Evolutionary conservation across 1,284 basidiomycete species (phyloP).

Genomic region (Malassezia globosa): DNA sequence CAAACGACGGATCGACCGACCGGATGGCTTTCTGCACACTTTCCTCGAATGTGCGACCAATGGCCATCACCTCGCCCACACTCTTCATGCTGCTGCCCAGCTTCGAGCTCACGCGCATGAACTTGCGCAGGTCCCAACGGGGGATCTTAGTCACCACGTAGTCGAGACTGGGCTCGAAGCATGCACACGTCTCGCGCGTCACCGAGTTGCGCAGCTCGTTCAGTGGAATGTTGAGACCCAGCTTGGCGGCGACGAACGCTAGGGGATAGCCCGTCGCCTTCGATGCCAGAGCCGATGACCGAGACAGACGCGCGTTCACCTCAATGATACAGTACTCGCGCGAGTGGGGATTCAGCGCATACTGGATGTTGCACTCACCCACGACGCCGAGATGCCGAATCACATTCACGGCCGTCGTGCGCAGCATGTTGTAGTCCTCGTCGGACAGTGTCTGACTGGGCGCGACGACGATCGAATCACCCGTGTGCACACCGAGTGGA

Average conservation of each 20-base stretch:
- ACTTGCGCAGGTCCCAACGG: constrained; percentile 97
- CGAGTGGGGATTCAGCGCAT: constrained; percentile 86
- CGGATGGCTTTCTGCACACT: constrained; percentile 95
- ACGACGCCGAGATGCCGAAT: constrained; percentile 93
- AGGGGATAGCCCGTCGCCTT: constrained; percentile 98
- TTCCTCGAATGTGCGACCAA: constrained; percentile 94
- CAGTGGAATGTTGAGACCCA: constrained; percentile 87
- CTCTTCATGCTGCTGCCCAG: constrained; percentile 63
- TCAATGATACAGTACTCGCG: constrained; percentile 98
- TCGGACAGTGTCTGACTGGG: constrained; percentile 77
- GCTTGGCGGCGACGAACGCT: constrained; percentile 95
- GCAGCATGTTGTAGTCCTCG: constrained; percentile 97
- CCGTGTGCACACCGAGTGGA: constrained; percentile 93
- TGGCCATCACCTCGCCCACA: constrained; percentile 98
- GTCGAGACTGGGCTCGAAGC: constrained; percentile 95
- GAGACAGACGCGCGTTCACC: constrained; percentile 96
- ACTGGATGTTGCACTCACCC: constrained; percentile 98
- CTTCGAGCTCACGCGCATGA: constrained; percentile 52
- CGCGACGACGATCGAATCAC: constrained; percentile 96
- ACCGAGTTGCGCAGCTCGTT: constrained; percentile 97
- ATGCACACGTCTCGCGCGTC: constrained; percentile 87
- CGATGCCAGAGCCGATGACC: constrained; percentile 91
- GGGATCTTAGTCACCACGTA: constrained; percentile 98
- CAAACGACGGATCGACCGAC: constrained; percentile 85
- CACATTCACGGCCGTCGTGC: constrained; percentile 94